These are phyloP conservation scores for Penicillium brevicompactum DNA, from an alignment of 2,329 filamentous ascomycete genomes.

Conservation along the genomic window DNA sequence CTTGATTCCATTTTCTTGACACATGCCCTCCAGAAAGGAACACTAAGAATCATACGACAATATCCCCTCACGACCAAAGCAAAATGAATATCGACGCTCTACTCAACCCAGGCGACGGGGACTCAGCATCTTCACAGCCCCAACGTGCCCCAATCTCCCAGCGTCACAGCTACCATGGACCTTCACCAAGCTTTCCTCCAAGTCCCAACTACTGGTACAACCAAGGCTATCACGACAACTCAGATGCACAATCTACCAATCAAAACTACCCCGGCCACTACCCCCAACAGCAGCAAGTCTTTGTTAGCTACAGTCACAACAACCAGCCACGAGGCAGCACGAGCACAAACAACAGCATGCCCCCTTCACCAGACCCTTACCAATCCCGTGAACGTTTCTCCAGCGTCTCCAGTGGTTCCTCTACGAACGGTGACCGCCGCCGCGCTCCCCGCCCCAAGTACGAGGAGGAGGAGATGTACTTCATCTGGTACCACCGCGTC, in stretches of 20 bases:
- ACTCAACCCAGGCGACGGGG: constrained; percentile 33
- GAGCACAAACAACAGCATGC: constrained; percentile 10
- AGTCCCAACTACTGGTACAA: constrained; percentile 33
- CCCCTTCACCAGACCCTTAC: constrained; percentile 40
- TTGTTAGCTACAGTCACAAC: background rate
- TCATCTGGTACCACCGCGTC: constrained; percentile 54
- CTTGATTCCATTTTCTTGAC: background rate
- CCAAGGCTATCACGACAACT: constrained; percentile 25
- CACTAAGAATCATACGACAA: constrained; percentile 19
- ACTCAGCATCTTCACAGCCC: constrained; percentile 19
- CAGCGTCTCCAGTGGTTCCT: constrained; percentile 45
- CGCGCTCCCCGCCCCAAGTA: constrained; percentile 50
- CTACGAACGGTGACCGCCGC: constrained; percentile 38
- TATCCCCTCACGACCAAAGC: constrained; percentile 30
- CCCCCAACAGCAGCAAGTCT: background rate
- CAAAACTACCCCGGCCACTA: background rate
- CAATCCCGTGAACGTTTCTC: constrained; percentile 41
- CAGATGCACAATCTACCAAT: constrained; percentile 9
- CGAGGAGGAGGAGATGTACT: constrained; percentile 50
- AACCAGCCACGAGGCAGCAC: constrained; percentile 1
- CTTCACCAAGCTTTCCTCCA: constrained; percentile 32
- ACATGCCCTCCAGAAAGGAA: constrained; percentile 13
- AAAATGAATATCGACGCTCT: constrained; percentile 39
- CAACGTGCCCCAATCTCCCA: constrained; percentile 18
- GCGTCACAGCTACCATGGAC: constrained; percentile 20